A percentile compares a stretch with the other conserved stretches of the same genome.
Conservation (phyloP, 2,329 filamentous ascomycete genomes). For the Colletotrichum sp. region DNA sequence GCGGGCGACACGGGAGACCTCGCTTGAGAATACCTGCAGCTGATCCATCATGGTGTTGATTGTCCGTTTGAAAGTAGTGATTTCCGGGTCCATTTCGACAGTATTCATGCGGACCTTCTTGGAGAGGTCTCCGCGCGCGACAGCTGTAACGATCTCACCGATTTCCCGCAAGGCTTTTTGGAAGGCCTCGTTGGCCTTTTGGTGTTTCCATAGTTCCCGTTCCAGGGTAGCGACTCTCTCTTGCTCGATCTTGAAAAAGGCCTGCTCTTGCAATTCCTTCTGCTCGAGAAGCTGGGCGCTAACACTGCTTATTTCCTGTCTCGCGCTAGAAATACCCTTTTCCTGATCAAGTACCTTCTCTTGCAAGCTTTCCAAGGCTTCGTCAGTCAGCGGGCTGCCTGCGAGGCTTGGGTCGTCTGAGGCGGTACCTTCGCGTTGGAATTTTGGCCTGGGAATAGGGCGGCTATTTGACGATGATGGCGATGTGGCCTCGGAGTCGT, state of each 20-base stretch:
- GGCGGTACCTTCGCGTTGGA: constrained; percentile 25
- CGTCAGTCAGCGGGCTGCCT: constrained; percentile 51
- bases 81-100: constrained; percentile 97
- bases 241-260: constrained; percentile 82
- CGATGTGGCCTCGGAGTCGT: constrained; percentile 56
- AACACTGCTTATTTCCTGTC: constrained; percentile 83
- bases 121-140: constrained; percentile 92
- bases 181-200: constrained; percentile 98
- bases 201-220: constrained; percentile 93
- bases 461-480: constrained; percentile 47
- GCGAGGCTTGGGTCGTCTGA: constrained; percentile 27
- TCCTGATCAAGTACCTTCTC: constrained; percentile 95
- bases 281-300: constrained; percentile 86
- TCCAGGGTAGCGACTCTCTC: constrained; percentile 89
- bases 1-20: constrained; percentile 91
- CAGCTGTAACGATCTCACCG: constrained; percentile 94
- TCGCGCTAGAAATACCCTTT: constrained; percentile 87
- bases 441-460: constrained; percentile 20
- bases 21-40: constrained; percentile 93
- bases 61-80: constrained; percentile 95
- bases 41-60: constrained; percentile 99
- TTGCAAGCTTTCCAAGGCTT: constrained; percentile 83
- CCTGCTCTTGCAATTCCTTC: constrained; percentile 82
- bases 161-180: constrained; percentile 97
- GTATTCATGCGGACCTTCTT: constrained; percentile 97